phyloP scores from a whole-genome alignment of 1,139 yeast genomes.

The Wickerhamomyces sp. region DNA sequence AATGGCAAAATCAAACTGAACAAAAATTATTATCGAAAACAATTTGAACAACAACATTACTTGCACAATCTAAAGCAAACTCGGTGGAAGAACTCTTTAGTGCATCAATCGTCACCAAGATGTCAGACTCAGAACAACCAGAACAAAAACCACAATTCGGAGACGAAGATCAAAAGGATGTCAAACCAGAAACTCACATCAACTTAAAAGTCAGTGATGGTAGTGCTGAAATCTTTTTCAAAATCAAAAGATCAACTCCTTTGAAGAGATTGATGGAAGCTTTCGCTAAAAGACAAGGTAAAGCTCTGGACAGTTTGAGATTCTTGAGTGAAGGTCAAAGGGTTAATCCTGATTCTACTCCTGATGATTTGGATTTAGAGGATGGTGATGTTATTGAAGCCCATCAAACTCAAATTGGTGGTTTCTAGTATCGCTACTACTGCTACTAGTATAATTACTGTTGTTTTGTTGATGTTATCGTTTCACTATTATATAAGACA shows the following conservation, averaged over 20 bases:
- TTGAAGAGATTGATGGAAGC: slow-evolving; percentile 96
- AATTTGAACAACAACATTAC: not conserved
- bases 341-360: slow-evolving; percentile 83
- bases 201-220: slow-evolving; percentile 94
- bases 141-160: slow-evolving; percentile 30
- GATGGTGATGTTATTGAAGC: slow-evolving; percentile 97
- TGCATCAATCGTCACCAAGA: slow-evolving; percentile 1
- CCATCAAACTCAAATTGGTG: slow-evolving; percentile 72
- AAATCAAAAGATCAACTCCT: slow-evolving; percentile 89
- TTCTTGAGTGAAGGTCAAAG: slow-evolving; percentile 93
- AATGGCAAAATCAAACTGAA: not conserved
- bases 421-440: not conserved
- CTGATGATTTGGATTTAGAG: slow-evolving; percentile 86
- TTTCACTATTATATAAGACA: too few species aligned
- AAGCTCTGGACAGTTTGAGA: slow-evolving; percentile 73
- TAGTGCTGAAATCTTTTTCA: slow-evolving; percentile 89
- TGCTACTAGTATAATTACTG: too few species aligned
- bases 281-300: slow-evolving; percentile 96
- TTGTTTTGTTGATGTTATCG: too few species aligned
- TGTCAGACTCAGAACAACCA: slow-evolving; percentile 29
- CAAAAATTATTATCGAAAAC: not conserved
- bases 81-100: too few species aligned
- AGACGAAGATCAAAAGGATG: slow-evolving; percentile 48
- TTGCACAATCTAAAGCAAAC: not conserved
- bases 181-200: slow-evolving; percentile 69